A percentile compares a stretch with the other conserved stretches of the same genome.
These are phyloP conservation scores for Gossypium turneri DNA, from an alignment of 345 rosid species.

Conservation along the genomic window DNA sequence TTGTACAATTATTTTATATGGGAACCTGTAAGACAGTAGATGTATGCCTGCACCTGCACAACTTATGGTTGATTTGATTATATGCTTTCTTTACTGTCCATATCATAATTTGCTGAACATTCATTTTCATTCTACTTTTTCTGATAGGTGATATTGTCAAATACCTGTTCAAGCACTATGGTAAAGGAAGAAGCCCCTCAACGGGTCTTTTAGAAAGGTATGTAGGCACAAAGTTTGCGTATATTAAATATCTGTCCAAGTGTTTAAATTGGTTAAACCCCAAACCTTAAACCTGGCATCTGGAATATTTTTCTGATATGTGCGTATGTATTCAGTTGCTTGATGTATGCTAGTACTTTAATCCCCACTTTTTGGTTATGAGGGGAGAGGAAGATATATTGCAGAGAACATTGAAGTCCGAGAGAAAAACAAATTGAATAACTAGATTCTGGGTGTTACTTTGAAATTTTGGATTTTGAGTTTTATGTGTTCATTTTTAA, in stretches of 20 bases:
- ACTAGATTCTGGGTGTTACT: not conserved
- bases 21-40: not conserved
- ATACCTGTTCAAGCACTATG: constrained; percentile 66
- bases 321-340: not conserved
- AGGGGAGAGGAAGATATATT: constrained; percentile 3
- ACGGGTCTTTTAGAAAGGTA: constrained; percentile 71
- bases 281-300: not conserved
- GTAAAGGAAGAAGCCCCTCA: constrained; percentile 61
- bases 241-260: not conserved
- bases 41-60: not conserved
- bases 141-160: constrained; percentile 69
- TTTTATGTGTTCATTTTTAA: not conserved
- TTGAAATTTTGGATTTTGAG: not conserved
- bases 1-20: not conserved
- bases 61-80: not conserved
- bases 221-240: constrained; percentile 4
- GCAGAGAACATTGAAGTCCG: not conserved
- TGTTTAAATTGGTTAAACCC: not conserved
- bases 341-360: not conserved
- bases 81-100: not conserved
- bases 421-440: not conserved
- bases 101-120: not conserved
- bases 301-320: not conserved
- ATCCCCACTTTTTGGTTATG: not conserved
- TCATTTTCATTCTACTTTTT: constrained; percentile 1